Evolutionary conservation across 2,329 filamentous ascomycete species (phyloP), one percentile per base, ranked within the genome.

Genomic region (Exophiala calicioides): DNA sequence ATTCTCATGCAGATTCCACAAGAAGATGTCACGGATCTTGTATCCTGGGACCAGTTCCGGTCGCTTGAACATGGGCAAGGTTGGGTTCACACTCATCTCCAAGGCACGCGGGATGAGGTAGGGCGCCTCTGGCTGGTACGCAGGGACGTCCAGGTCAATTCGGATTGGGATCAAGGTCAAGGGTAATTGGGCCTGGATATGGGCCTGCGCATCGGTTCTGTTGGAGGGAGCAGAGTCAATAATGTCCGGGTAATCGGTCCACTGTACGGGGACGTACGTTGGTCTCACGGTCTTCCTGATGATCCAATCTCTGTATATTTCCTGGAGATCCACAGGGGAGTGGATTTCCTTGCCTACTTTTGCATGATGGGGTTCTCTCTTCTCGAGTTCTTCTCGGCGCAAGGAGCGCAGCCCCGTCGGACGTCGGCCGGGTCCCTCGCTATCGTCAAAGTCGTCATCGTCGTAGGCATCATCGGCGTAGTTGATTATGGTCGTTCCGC

Each of bases 381-480:
- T 77, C 50, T 81, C 76, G 48, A 77, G 76, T 57, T 95, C 89
- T 60, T 90, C 86, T 58, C 86, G 82, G 61, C 89, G 82, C 62
- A 90, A 68, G 62, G 86, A 96, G 59, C 90, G 84, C 67, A 96
- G 67, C 4, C 90, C 90, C 0, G 90, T 94, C 9, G 88, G n/a
- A n/a, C n/a, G 80, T 47, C 81, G 73, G 53, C 82, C 73, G 18
- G 79, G 86, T 2, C 85, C 84, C 54, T 91, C 84, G 55, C 88
- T 73, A 27, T 76, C 74, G 27, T 75, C 73, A 55, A 75, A 76
- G 61, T 91, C 73, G 29, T 76, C 73, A 52, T 84, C 90, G 57
- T 96, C 91, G 63, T 85, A 95, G 35, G 90, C 90, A 66, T 97
- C 91, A 66, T 98, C 93, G 18, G 93, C 91, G 65, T 98, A 98